Conservation (phyloP, 495 filamentous ascomycete species). For the Jackrogersella minutella region DNA sequence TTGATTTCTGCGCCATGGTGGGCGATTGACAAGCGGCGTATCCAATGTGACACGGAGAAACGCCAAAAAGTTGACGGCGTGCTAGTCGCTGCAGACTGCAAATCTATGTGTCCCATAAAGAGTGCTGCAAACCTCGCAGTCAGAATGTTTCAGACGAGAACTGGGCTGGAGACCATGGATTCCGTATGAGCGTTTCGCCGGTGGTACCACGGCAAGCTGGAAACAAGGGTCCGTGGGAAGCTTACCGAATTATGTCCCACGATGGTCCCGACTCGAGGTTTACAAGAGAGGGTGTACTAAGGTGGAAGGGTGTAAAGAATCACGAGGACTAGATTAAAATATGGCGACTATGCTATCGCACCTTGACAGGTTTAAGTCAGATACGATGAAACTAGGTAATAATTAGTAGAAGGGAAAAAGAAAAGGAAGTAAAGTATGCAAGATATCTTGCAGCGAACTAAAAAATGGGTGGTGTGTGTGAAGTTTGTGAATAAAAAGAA, state of each 20-base stretch:
- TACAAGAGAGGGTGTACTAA: constrained; percentile 11
- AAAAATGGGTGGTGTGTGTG: constrained; percentile 27
- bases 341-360: constrained; percentile 6
- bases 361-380: constrained; percentile 14
- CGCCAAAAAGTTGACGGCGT: constrained; percentile 43
- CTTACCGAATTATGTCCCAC: constrained; percentile 43
- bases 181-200: constrained; percentile 41
- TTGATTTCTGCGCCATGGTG: constrained; percentile 48
- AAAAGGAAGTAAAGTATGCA: constrained; percentile 9
- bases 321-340: neutral
- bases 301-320: neutral
- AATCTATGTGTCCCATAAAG: constrained; percentile 38
- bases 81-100: constrained; percentile 34
- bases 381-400: neutral
- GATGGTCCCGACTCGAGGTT: constrained; percentile 23
- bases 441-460: constrained; percentile 11
- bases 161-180: constrained; percentile 27
- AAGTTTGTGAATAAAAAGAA: constrained; percentile 30
- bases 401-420: constrained; percentile 14
- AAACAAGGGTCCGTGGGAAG: constrained; percentile 38
- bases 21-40: constrained; percentile 46
- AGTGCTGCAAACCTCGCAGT: constrained; percentile 38
- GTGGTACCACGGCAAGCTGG: constrained; percentile 39
- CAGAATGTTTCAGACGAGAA: constrained; percentile 39
- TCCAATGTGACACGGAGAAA: constrained; percentile 46